Conservation (phyloP, 1,284 basidiomycete species). For the Moesziomyces aphidis region DNA sequence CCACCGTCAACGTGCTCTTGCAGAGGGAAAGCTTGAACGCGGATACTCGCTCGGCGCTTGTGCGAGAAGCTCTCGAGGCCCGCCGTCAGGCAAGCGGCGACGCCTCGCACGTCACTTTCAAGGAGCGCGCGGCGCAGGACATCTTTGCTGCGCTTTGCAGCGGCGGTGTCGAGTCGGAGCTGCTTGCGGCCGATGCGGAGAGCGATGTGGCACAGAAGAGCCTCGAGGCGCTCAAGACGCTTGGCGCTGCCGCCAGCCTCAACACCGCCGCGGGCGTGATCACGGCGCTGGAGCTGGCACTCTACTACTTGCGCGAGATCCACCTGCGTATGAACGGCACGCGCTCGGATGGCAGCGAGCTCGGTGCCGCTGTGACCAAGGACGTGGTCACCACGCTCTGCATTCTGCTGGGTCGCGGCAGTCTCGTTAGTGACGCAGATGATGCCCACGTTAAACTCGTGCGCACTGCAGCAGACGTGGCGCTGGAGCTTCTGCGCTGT, state of each 20-base stretch:
- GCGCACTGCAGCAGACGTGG: conserved; percentile 12
- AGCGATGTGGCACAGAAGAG: not conserved
- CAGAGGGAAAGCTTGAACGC: conserved; percentile 5
- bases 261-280: conserved; percentile 1
- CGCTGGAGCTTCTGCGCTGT: conserved; percentile 26
- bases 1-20: conserved; percentile 14
- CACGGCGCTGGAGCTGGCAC: conserved; percentile 14
- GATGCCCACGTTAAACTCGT: not conserved
- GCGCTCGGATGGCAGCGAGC: not conserved
- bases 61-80: conserved; percentile 4
- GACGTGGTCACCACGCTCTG: conserved; percentile 5
- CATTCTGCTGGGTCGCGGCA: conserved; percentile 9
- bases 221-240: conserved; percentile 10
- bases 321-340: conserved; percentile 1
- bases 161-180: not conserved
- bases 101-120: conserved; percentile 10
- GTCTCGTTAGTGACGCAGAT: not conserved
- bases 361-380: not conserved
- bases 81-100: conserved; percentile 2
- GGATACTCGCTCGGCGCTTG: conserved; percentile 5
- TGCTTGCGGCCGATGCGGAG: not conserved
- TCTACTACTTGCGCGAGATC: conserved; percentile 34
- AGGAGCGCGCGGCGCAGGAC: conserved; percentile 28
- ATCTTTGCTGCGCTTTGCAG: conserved; percentile 3
- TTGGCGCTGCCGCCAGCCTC: not conserved